Conservation (phyloP, 106 monocot genomes). For the Amphibolis antarctica region DNA sequence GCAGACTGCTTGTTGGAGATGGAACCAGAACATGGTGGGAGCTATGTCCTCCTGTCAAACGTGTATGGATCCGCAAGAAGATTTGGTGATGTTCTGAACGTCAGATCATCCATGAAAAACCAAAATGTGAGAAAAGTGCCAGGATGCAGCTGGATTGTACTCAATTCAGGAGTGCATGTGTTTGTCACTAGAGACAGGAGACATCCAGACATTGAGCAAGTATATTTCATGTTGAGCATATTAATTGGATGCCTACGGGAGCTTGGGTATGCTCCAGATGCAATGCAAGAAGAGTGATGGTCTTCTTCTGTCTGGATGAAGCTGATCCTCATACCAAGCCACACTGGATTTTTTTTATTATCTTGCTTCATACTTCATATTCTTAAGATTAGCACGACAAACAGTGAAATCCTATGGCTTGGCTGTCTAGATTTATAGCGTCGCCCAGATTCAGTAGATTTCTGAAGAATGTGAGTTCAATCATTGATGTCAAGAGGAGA, state of each 20-base stretch:
- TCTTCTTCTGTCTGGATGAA: not conserved
- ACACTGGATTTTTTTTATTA: no score
- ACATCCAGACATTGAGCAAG: slow-evolving; percentile 22
- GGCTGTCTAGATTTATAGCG: no score
- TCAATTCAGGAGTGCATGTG: slow-evolving; percentile 26
- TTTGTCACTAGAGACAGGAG: slow-evolving; percentile 37
- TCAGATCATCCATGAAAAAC: slow-evolving; percentile 39
- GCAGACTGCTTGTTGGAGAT: slow-evolving; percentile 29
- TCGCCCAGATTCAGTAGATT: no score
- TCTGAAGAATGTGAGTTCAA: no score
- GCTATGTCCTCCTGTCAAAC: slow-evolving; percentile 52
- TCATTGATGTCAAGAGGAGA: no score
- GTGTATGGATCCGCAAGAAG: slow-evolving; percentile 43
- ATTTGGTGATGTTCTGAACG: slow-evolving; percentile 30
- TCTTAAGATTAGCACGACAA: no score
- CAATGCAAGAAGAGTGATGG: not conserved
- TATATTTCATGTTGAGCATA: slow-evolving; percentile 27
- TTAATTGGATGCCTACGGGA: slow-evolving; percentile 32
- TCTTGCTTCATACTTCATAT: no score
- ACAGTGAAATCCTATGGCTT: no score
- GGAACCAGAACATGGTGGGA: slow-evolving; percentile 46
- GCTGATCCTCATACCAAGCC: no score
- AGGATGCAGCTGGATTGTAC: slow-evolving; percentile 79
- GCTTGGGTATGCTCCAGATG: slow-evolving; percentile 15
- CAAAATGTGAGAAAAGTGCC: slow-evolving; percentile 43